Base-by-base conservation (phyloP, 331 rosid genomes). In the Quercus lobata region DNA sequence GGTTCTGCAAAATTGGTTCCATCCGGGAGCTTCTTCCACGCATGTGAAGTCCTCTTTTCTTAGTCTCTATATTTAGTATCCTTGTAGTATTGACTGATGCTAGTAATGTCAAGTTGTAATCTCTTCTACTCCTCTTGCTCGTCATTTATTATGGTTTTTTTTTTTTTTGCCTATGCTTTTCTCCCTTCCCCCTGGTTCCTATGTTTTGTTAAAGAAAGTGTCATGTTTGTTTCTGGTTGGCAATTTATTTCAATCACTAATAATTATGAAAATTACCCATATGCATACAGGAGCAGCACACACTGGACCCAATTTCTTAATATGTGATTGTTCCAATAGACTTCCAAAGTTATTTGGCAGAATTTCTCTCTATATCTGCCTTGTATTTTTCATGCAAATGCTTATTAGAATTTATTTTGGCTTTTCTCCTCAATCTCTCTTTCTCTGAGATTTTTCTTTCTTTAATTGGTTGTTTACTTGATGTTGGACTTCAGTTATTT, bases 11-110 rank as follows among this genome's bases (percentile, higher is more conserved):
- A 89, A 91, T 95, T 83, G 99, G 97, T 85, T 95, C 90, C 62
- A 87, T 95, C 79, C 91, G 84, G 81, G 97, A 93, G 90, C 97
- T 95, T 90, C 97, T 95, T 90, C 99, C 99, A 63, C 99, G 97
- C 90, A 90, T 95, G 99, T 95, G 74, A 89, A 72, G 84, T 86
- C 80, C 61, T 75, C 76, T 78, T 77, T 79, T 77, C 37, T 63
- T 80, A 63, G 65, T 78, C 53, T 22, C 19, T 61, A 9, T 21
- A 55, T 60, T 78, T 16, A 61, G 78, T 49, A 62, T 80, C 35
- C 49, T 34, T 27, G 57, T 21, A 27, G 55, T 52, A 34, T 69
- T 81, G 74, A 18, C 15, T 66, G 49, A 7, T 32, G 19, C 22
- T 30, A 29, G 17, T 76, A 35, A 69, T 77, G 27, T 30, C 69